Conservation (phyloP, 2,329 filamentous ascomycete genomes). For the Apiospora malaysiana region DNA sequence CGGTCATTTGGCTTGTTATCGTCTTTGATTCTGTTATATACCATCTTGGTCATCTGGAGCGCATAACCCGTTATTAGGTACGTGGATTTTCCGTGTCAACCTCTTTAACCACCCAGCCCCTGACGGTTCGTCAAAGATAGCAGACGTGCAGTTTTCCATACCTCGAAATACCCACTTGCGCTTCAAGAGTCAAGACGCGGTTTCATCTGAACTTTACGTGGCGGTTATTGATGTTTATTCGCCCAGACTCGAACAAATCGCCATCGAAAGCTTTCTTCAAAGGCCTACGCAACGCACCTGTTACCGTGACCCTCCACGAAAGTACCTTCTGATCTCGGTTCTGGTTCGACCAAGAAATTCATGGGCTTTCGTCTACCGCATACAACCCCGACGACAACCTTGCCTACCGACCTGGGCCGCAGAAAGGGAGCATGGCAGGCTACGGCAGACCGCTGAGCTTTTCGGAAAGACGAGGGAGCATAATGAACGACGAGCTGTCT, state of each 20-base stretch:
- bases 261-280: background rate
- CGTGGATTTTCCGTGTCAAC: slow-evolving; percentile 7
- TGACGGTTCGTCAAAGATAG: slow-evolving; percentile 4
- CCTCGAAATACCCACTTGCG: slow-evolving; percentile 2
- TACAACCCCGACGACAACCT: background rate
- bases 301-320: background rate
- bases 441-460: slow-evolving; percentile 62
- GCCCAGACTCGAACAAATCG: background rate
- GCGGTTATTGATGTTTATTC: slow-evolving; percentile 19
- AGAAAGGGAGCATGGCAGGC: slow-evolving; percentile 14
- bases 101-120: background rate
- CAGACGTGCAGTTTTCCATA: background rate
- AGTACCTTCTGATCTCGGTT: background rate
- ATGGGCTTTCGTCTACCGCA: slow-evolving; percentile 11
- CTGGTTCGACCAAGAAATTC: background rate
- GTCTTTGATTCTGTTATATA: slow-evolving; percentile 5
- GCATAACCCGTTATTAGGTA: slow-evolving; percentile 1
- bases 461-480: slow-evolving; percentile 65
- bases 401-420: background rate
- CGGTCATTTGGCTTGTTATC: slow-evolving; percentile 7
- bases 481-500: slow-evolving; percentile 61
- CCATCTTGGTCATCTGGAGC: background rate
- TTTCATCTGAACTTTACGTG: slow-evolving; percentile 15
- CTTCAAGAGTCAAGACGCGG: slow-evolving; percentile 9
- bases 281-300: background rate